phyloP scores from a whole-genome alignment of 148 eudicot genomes.

The Mesembryanthemum crystallinum region DNA sequence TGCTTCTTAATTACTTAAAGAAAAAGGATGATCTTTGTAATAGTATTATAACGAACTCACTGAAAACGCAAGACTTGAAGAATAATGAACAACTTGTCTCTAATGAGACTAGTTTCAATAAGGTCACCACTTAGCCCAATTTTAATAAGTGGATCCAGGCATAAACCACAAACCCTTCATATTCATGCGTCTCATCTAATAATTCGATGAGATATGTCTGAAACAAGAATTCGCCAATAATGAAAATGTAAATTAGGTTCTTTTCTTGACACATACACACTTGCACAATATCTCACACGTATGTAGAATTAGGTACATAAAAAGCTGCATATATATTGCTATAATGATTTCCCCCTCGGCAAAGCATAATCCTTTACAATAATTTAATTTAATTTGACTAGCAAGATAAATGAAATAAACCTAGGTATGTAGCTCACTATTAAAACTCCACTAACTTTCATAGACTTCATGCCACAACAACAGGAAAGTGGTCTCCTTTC shows the following conservation, averaged over 20 bases:
- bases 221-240: neutral
- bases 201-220: too few species aligned
- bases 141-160: too few species aligned
- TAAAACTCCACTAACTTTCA: slow-evolving; percentile 51
- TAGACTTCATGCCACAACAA: slow-evolving; percentile 76
- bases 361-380: slow-evolving; percentile 1
- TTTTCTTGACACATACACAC: neutral
- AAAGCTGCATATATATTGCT: slow-evolving; percentile 10
- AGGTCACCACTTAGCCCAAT: too few species aligned
- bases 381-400: neutral
- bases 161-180: too few species aligned
- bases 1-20: too few species aligned
- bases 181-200: too few species aligned
- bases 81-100: too few species aligned
- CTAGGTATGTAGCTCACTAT: slow-evolving; percentile 1
- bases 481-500: slow-evolving; percentile 56
- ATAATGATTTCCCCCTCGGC: slow-evolving; percentile 4
- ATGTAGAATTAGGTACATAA: slow-evolving; percentile 12
- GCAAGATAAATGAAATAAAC: too few species aligned
- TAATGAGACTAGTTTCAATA: too few species aligned
- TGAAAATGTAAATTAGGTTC: neutral
- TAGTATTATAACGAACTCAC: too few species aligned
- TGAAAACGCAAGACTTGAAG: too few species aligned
- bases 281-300: neutral
- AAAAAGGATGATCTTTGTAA: too few species aligned